Conservation (phyloP, 805 yeast species). For the Brettanomyces anomalus region DNA sequence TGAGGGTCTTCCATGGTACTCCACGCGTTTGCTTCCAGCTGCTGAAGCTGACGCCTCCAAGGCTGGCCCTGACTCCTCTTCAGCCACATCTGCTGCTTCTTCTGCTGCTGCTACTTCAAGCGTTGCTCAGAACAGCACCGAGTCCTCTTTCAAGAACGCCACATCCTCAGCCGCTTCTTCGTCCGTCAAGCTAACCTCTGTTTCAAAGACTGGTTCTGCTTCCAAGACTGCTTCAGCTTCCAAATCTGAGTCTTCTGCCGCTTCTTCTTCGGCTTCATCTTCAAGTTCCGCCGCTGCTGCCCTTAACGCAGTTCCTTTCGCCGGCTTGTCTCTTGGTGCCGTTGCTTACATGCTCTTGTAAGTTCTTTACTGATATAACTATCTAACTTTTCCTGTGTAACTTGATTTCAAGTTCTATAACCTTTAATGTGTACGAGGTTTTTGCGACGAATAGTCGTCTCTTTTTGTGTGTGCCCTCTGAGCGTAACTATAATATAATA, state of each 20-base stretch:
- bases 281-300: neutral
- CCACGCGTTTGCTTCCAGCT: conserved; percentile 13
- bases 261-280: conserved; percentile 2
- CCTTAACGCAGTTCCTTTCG: neutral
- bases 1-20: conserved; percentile 19
- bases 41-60: conserved; percentile 1
- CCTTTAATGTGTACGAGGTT: too few relatives aligned
- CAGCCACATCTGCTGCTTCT: neutral
- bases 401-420: too few relatives aligned
- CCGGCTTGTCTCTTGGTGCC: conserved; percentile 2
- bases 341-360: conserved; percentile 2
- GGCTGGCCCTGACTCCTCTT: neutral
- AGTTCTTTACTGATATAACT: neutral
- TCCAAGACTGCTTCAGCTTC: conserved; percentile 1
- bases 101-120: conserved; percentile 1
- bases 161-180: neutral
- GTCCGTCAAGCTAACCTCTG: neutral
- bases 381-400: neutral
- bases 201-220: conserved; percentile 1
- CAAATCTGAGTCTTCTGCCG: conserved; percentile 2
- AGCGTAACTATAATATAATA: too few relatives aligned
- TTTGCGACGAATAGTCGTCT: too few relatives aligned
- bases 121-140: neutral
- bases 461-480: too few relatives aligned
- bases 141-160: neutral